Conservation (phyloP, 768 basidiomycete genomes). For the Boletus barrowsii region DNA sequence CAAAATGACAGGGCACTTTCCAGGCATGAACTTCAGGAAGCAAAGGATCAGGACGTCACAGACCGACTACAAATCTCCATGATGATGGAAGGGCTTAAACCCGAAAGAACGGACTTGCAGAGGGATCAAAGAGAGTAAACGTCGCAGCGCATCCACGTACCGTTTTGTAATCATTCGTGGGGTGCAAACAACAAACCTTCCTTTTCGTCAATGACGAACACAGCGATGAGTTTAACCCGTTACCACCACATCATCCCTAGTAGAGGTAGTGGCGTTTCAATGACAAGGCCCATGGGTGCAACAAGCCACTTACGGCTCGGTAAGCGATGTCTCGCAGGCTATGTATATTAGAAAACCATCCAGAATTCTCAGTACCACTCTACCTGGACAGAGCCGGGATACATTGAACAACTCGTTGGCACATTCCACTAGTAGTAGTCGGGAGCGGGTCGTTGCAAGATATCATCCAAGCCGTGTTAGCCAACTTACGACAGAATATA, state of each 20-base stretch:
- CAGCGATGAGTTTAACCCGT: conserved; percentile 9
- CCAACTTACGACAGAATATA: conserved; percentile 70
- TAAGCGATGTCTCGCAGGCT: conserved; percentile 81
- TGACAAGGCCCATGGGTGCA: background rate
- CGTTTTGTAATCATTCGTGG: conserved; percentile 90
- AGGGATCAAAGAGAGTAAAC: conserved; percentile 1
- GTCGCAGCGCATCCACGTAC: conserved; percentile 44
- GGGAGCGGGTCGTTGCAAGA: background rate
- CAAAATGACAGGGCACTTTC: conserved; percentile 80
- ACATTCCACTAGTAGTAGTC: conserved; percentile 72
- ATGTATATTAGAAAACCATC: conserved; percentile 2
- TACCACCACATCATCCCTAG: conserved; percentile 58
- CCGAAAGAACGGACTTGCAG: conserved; percentile 77
- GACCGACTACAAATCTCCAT: conserved; percentile 82
- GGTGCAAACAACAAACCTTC: conserved; percentile 78
- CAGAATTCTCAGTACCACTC: background rate
- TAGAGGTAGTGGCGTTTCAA: background rate
- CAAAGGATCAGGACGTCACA: conserved; percentile 8
- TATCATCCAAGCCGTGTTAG: background rate
- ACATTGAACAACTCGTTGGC: conserved; percentile 81
- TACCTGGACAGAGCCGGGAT: conserved; percentile 77
- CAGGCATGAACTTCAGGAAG: conserved; percentile 2
- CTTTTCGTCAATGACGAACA: conserved; percentile 1
- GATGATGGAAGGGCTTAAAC: conserved; percentile 69
- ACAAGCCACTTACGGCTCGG: conserved; percentile 60